phyloP scores from a whole-genome alignment of 2,329 filamentous ascomycete species.

The Aspergillus tubingensis region DNA sequence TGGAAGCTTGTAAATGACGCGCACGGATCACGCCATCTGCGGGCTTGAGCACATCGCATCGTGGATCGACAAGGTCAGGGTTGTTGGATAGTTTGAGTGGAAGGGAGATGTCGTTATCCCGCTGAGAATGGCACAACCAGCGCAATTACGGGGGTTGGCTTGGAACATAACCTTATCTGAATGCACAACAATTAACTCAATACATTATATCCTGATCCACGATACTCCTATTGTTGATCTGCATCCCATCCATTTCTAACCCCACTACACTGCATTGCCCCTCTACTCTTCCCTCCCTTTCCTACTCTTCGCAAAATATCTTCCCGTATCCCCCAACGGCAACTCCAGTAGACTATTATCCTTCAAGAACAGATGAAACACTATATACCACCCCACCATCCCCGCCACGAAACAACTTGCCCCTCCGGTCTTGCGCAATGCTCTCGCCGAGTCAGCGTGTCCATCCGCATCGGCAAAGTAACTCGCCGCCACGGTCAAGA shows the following conservation, averaged over 20 bases:
- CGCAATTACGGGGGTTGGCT: not conserved
- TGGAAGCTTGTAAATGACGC: slow-evolving; percentile 4
- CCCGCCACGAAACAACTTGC: slow-evolving; percentile 52
- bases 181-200: not conserved
- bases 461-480: slow-evolving; percentile 53
- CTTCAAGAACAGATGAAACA: slow-evolving; percentile 47
- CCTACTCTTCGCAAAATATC: slow-evolving; percentile 40
- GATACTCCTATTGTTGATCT: no score
- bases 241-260: no score
- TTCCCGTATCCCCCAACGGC: slow-evolving; percentile 47
- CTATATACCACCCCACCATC: slow-evolving; percentile 50
- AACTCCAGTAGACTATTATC: slow-evolving; percentile 42
- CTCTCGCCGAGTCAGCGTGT: slow-evolving; percentile 32
- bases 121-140: not conserved
- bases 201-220: no score
- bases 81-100: slow-evolving; percentile 1
- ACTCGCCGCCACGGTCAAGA: slow-evolving; percentile 46
- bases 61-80: not conserved
- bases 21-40: not conserved
- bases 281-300: slow-evolving; percentile 1
- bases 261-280: not conserved
- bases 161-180: not conserved
- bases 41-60: not conserved
- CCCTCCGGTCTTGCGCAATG: slow-evolving; percentile 49
- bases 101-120: slow-evolving; percentile 24